Conservation (phyloP, 2,329 filamentous ascomycete species). For the Aspergillus piperis region DNA sequence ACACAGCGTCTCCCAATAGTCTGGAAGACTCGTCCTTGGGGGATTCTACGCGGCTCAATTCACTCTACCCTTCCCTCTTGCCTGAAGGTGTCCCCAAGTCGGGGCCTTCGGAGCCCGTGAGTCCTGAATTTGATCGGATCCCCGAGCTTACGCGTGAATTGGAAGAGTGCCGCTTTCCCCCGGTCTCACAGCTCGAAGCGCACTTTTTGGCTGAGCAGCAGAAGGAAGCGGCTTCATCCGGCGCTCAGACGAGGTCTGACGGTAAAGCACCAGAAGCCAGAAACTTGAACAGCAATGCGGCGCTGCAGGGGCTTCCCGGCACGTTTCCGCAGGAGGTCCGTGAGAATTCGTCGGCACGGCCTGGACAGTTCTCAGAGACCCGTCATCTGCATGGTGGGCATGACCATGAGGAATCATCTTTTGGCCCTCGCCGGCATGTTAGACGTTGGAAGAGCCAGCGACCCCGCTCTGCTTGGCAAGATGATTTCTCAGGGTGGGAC, state of each 20-base stretch:
- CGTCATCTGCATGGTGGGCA: background rate
- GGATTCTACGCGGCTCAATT: conserved; percentile 20
- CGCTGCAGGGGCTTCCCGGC: conserved; percentile 9
- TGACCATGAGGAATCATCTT: background rate
- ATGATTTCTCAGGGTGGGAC: background rate
- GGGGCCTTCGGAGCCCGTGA: conserved; percentile 1
- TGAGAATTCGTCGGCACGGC: background rate
- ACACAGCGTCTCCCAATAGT: background rate
- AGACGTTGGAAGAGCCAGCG: conserved; percentile 10
- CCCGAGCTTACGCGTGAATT: conserved; percentile 24
- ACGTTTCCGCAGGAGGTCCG: conserved; percentile 19
- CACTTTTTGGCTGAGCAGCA: conserved; percentile 31
- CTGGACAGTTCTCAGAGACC: background rate
- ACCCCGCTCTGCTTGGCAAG: conserved; percentile 4
- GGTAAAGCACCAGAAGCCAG: background rate
- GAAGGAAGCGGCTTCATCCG: conserved; percentile 7
- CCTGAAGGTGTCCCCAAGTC: conserved; percentile 17
- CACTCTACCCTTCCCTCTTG: conserved; percentile 38
- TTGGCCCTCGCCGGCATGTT: background rate
- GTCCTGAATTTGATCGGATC: conserved; percentile 16
- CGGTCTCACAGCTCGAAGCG: conserved; percentile 42
- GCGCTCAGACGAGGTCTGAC: background rate
- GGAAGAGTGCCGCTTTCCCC: conserved; percentile 36
- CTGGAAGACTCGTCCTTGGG: conserved; percentile 2
- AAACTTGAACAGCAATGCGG: background rate